A percentile compares a stretch with the other conserved stretches of the same genome.
These are phyloP conservation scores for Umbellularia californica DNA, from an alignment of 164 flowering plant genomes.

Conservation along the genomic window DNA sequence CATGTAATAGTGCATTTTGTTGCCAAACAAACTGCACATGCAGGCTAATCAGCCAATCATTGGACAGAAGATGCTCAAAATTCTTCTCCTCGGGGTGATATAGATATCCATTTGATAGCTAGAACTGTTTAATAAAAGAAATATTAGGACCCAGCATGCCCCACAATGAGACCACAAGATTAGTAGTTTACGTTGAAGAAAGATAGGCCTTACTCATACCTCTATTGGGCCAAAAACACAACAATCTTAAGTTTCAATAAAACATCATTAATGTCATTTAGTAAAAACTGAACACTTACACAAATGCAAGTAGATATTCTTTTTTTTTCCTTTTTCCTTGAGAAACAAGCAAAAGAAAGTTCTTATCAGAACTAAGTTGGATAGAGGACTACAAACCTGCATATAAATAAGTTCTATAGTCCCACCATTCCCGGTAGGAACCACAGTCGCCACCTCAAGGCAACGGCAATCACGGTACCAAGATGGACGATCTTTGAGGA, in stretches of 20 bases:
- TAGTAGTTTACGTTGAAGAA: too few species aligned
- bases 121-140: not conserved
- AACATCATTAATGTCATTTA: too few species aligned
- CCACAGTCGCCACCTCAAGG: conserved; percentile 50
- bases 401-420: conserved; percentile 76
- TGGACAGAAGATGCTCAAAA: not conserved
- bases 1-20: not conserved
- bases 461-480: conserved; percentile 88
- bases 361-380: not conserved
- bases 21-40: not conserved
- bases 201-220: too few species aligned
- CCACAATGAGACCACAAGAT: not conserved
- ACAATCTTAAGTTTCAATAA: too few species aligned
- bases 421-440: conserved; percentile 78
- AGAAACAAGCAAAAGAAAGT: not conserved
- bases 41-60: not conserved
- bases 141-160: not conserved
- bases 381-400: conserved; percentile 45
- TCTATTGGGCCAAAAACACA: too few species aligned
- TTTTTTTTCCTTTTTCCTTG: not conserved
- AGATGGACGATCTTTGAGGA: conserved; percentile 79
- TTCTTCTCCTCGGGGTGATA: not conserved
- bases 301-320: too few species aligned
- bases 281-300: too few species aligned
- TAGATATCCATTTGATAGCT: not conserved